Evolutionary conservation across 768 basidiomycete species (phyloP), one percentile per base, ranked within the genome.

Genomic region (Postia placenta): DNA sequence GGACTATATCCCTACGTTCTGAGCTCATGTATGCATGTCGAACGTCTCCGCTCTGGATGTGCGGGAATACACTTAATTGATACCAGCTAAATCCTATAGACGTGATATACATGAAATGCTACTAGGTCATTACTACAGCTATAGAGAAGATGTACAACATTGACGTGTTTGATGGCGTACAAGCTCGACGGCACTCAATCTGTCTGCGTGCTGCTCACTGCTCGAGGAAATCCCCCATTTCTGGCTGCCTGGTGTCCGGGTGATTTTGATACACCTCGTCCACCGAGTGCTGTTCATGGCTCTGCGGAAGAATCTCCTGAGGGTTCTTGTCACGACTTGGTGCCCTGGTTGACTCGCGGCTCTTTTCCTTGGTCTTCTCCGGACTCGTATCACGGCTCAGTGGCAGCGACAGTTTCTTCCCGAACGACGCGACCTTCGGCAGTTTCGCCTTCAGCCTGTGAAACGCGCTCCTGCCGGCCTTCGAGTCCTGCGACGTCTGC

Each of bases 1-100:
- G 63, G 92, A 95, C 69, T 93, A 85, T 70, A 92, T 94, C 74
- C 85, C 89, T 59, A 86, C 92, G 54, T 92, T 92, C 65, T 93
- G 71, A 81, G 54, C 17, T 17, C 30, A 33, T 33, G 7, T 33
- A 15, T n/a, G n/a, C n/a, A n/a, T n/a, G n/a, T n/a, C n/a, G n/a
- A n/a, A n/a, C n/a, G n/a, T n/a, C n/a, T n/a, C n/a, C n/a, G n/a
- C n/a, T n/a, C n/a, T n/a, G n/a, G n/a, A n/a, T n/a, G n/a, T n/a
- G n/a, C n/a, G n/a, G n/a, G n/a, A n/a, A 33, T 33, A 33, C 30
- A 33, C 15, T 33, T 33, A 15, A 33, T 33, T 33, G 30, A 7
- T 33, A 33, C 30, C 30, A 7, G 30, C 7, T 15, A 33, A 33
- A 33, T 33, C 30, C 9, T 33, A 33, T 15, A 33, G 15, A 33